Percentiles rank a stretch among this genome's conserved stretches.
phyloP scores from a whole-genome alignment of 129 eudicot species.

The Lactuca sativa region DNA sequence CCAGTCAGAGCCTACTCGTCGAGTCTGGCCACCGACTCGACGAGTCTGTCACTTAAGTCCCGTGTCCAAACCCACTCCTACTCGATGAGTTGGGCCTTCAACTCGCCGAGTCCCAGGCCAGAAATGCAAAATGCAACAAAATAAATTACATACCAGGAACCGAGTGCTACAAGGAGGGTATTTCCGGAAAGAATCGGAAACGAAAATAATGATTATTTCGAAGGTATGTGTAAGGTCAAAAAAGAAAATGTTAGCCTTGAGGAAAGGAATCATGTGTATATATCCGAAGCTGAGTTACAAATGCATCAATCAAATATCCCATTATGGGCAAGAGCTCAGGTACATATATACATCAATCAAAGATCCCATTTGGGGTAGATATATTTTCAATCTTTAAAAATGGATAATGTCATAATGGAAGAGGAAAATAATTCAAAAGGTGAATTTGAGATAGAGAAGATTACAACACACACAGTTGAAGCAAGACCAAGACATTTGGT shows the following conservation, averaged over 20 bases:
- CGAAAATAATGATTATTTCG: slow-evolving; percentile 31
- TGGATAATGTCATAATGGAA: slow-evolving; percentile 38
- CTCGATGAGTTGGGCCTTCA: too few relatives aligned
- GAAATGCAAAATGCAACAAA: too few relatives aligned
- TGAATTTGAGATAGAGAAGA: slow-evolving; percentile 72
- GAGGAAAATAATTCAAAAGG: slow-evolving; percentile 40
- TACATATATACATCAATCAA: slow-evolving; percentile 34
- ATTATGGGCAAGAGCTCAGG: slow-evolving; percentile 85
- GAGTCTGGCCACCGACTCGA: too few relatives aligned
- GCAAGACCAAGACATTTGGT: slow-evolving; percentile 64
- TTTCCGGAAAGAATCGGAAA: slow-evolving; percentile 58
- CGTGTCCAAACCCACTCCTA: too few relatives aligned
- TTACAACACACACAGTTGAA: slow-evolving; percentile 52
- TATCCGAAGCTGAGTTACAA: slow-evolving; percentile 78
- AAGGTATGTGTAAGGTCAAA: slow-evolving; percentile 27
- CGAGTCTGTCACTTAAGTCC: too few relatives aligned
- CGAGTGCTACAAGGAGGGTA: too few relatives aligned
- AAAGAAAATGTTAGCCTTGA: slow-evolving; percentile 47
- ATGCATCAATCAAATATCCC: slow-evolving; percentile 59
- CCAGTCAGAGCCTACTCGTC: too few relatives aligned
- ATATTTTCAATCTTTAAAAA: slow-evolving; percentile 44
- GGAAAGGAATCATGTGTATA: slow-evolving; percentile 68
- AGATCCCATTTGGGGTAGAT: slow-evolving; percentile 57
- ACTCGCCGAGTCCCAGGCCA: too few relatives aligned
- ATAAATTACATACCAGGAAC: too few relatives aligned